Evolutionary conservation across 306 rosid species (phyloP).

Genomic region (Arachis stenosperma): DNA sequence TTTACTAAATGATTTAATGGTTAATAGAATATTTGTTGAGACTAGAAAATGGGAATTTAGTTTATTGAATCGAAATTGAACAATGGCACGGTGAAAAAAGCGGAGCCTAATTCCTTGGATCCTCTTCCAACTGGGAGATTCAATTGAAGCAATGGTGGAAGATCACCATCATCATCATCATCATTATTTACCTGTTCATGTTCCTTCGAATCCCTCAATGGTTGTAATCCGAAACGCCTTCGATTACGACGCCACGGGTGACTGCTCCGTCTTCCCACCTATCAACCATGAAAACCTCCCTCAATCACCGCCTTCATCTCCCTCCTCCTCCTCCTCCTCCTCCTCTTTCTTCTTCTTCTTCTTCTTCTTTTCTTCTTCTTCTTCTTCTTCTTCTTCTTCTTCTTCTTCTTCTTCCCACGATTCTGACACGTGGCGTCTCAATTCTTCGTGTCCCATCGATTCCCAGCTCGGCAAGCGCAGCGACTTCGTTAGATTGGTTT

Average conservation of each 20-base stretch:
- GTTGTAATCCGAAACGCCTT: slow-evolving; percentile 27
- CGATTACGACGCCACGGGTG: background rate
- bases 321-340: slow-evolving; percentile 20
- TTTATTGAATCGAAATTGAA: too few species aligned
- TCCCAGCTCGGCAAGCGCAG: slow-evolving; percentile 34
- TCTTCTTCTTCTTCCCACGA: slow-evolving; percentile 54
- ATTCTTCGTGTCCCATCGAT: slow-evolving; percentile 36
- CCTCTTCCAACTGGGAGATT: too few species aligned
- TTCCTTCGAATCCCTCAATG: slow-evolving; percentile 19
- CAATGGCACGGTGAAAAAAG: too few species aligned
- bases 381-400: slow-evolving; percentile 27
- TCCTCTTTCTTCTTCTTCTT: slow-evolving; percentile 23
- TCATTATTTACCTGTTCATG: background rate
- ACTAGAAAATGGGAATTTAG: too few species aligned
- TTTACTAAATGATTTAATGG: too few species aligned
- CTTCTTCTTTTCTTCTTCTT: slow-evolving; percentile 42
- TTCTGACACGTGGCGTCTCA: slow-evolving; percentile 42
- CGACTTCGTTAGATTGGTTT: slow-evolving; percentile 45
- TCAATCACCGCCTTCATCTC: background rate
- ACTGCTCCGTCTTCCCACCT: slow-evolving; percentile 44
- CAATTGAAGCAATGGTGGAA: slow-evolving; percentile 28
- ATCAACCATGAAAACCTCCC: slow-evolving; percentile 50
- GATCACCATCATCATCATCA: background rate
- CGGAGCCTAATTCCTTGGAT: too few species aligned
- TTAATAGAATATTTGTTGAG: too few species aligned